Percentiles rank a stretch among this genome's conserved stretches.
These are phyloP conservation scores for Candida suzukii DNA, from an alignment of 805 yeast species.

Conservation along the genomic window DNA sequence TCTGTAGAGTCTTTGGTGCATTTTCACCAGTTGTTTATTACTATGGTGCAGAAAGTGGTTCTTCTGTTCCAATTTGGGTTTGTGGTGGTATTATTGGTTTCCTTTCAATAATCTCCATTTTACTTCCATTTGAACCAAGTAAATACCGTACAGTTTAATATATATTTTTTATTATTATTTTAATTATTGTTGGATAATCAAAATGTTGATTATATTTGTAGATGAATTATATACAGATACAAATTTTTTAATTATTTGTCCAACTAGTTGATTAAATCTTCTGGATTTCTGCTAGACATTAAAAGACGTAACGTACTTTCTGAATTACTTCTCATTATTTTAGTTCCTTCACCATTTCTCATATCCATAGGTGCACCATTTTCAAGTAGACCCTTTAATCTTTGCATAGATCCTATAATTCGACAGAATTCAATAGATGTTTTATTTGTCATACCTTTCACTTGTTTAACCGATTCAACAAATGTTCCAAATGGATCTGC, in stretches of 20 bases:
- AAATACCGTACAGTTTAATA: not conserved
- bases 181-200: too few relatives aligned
- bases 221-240: too few relatives aligned
- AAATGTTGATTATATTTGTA: too few relatives aligned
- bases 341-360: conserved; percentile 1
- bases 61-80: conserved; percentile 55
- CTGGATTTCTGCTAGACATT: conserved; percentile 44
- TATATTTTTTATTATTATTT: too few relatives aligned
- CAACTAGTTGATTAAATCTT: conserved; percentile 25
- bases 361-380: too few relatives aligned
- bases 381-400: too few relatives aligned
- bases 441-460: conserved; percentile 49
- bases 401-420: not conserved
- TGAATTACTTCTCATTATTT: conserved; percentile 35
- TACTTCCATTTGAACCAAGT: conserved; percentile 46
- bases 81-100: conserved; percentile 48
- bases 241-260: not conserved
- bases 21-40: conserved; percentile 53
- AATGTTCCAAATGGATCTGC: conserved; percentile 38
- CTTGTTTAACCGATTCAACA: conserved; percentile 44
- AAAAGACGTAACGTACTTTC: conserved; percentile 41
- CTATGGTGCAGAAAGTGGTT: conserved; percentile 37
- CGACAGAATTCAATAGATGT: conserved; percentile 36
- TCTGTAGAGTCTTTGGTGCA: conserved; percentile 44
- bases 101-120: conserved; percentile 35